Percentiles rank a stretch among this genome's conserved stretches.
These are phyloP conservation scores for Vanrija pseudolonga DNA, from an alignment of 1,284 basidiomycete genomes.

Conservation along the genomic window DNA sequence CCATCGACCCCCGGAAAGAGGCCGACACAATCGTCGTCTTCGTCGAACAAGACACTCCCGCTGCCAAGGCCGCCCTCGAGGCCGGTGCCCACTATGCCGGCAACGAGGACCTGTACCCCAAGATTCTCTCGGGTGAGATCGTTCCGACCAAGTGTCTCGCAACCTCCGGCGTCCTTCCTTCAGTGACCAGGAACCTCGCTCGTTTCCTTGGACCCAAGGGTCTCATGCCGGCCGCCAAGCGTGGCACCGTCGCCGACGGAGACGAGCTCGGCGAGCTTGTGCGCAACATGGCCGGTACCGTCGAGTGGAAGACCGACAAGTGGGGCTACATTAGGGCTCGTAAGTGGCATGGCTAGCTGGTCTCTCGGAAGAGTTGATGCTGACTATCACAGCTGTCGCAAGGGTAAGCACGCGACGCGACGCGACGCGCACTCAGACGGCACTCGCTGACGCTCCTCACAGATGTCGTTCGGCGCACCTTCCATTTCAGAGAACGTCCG, in stretches of 20 bases:
- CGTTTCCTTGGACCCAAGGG: slow-evolving; percentile 89
- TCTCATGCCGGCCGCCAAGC: slow-evolving; percentile 89
- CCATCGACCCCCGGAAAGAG: slow-evolving; percentile 65
- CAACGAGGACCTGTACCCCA: slow-evolving; percentile 74
- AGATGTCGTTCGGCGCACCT: slow-evolving; percentile 69
- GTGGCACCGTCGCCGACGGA: slow-evolving; percentile 90
- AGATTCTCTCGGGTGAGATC: slow-evolving; percentile 46
- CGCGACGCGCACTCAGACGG: too few species aligned
- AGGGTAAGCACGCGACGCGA: slow-evolving; percentile 11
- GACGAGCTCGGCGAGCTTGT: slow-evolving; percentile 66
- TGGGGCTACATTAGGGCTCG: slow-evolving; percentile 73
- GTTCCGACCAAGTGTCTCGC: slow-evolving; percentile 56
- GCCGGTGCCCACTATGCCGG: slow-evolving; percentile 85
- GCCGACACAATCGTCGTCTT: slow-evolving; percentile 77
- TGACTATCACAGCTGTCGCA: slow-evolving; percentile 15
- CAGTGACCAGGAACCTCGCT: slow-evolving; percentile 76
- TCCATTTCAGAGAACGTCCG: slow-evolving; percentile 77
- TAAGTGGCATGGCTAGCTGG: slow-evolving; percentile 51
- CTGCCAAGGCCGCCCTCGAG: slow-evolving; percentile 62
- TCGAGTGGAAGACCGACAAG: slow-evolving; percentile 92
- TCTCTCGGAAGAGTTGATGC: background rate
- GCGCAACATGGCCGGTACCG: slow-evolving; percentile 70
- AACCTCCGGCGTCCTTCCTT: slow-evolving; percentile 71
- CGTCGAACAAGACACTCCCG: slow-evolving; percentile 56
- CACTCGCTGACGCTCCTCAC: background rate